Percentiles rank a stretch among this genome's conserved stretches.
These are phyloP conservation scores for Neurospora sp. DNA, from an alignment of 495 filamentous ascomycete genomes.

Conservation along the genomic window DNA sequence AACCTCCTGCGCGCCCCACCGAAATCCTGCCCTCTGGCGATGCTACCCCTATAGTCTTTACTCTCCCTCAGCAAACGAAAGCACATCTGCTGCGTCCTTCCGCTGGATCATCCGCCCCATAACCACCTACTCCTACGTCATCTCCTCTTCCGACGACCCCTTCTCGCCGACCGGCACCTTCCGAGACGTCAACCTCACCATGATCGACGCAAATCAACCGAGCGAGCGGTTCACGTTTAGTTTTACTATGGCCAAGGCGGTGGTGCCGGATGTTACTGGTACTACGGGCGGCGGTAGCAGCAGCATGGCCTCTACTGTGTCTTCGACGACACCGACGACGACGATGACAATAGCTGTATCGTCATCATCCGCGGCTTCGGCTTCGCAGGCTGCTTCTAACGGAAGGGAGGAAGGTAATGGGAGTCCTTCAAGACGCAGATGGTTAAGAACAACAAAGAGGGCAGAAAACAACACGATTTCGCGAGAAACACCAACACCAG, in stretches of 20 bases:
- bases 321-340: neutral
- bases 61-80: constrained; percentile 9
- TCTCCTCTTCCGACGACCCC: constrained; percentile 39
- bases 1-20: constrained; percentile 43
- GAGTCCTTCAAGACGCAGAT: neutral
- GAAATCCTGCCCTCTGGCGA: constrained; percentile 38
- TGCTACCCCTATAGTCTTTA: constrained; percentile 46
- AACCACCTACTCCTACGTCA: constrained; percentile 21
- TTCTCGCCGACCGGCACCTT: constrained; percentile 60
- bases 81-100: constrained; percentile 32
- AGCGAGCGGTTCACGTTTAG: constrained; percentile 42
- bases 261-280: constrained; percentile 31
- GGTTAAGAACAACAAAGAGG: neutral
- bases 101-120: constrained; percentile 42
- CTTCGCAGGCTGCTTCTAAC: neutral
- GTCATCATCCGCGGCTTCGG: neutral
- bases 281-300: constrained; percentile 2
- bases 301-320: neutral
- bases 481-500: neutral
- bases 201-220: constrained; percentile 60
- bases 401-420: neutral
- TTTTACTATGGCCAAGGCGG: constrained; percentile 32
- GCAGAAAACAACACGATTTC: neutral
- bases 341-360: neutral
- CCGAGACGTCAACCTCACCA: constrained; percentile 60